Conservation (phyloP, 768 basidiomycete genomes). For the Tulasnella calospora region DNA sequence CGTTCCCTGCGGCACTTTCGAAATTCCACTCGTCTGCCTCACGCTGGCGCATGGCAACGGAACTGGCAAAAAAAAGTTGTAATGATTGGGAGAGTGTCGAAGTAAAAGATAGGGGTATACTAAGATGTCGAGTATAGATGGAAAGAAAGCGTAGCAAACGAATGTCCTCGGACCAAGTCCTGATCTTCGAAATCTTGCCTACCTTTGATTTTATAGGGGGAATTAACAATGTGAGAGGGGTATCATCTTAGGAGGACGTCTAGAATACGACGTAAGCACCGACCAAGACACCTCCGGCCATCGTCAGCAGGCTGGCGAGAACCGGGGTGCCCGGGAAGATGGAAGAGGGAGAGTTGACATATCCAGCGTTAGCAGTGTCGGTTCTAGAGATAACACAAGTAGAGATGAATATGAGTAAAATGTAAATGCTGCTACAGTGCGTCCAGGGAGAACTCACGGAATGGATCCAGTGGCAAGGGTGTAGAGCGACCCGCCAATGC, state of each 20-base stretch:
- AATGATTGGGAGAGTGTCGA: neutral
- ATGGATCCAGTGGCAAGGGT: slow-evolving; percentile 2
- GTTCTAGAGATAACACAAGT: slow-evolving; percentile 35
- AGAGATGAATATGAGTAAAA: slow-evolving; percentile 30
- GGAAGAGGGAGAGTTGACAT: slow-evolving; percentile 29
- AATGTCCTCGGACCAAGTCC: neutral
- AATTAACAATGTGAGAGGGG: neutral
- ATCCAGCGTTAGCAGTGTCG: slow-evolving; percentile 30
- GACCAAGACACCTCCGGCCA: slow-evolving; percentile 36
- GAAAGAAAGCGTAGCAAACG: neutral
- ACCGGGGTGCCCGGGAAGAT: slow-evolving; percentile 31
- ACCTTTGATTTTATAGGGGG: neutral
- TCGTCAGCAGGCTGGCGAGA: slow-evolving; percentile 35
- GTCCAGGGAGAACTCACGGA: neutral
- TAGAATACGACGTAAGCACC: slow-evolving; percentile 44
- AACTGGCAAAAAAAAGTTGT: neutral
- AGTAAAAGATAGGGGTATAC: neutral
- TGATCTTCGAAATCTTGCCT: neutral
- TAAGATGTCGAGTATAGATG: neutral
- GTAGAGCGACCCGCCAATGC: neutral
- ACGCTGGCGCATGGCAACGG: neutral
- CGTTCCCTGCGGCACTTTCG: too few species aligned
- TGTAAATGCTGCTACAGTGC: neutral
- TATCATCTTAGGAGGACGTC: neutral
- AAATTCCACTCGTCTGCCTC: neutral